phyloP scores from a whole-genome alignment of 2,329 filamentous ascomycete species.

The Fusarium setosum region DNA sequence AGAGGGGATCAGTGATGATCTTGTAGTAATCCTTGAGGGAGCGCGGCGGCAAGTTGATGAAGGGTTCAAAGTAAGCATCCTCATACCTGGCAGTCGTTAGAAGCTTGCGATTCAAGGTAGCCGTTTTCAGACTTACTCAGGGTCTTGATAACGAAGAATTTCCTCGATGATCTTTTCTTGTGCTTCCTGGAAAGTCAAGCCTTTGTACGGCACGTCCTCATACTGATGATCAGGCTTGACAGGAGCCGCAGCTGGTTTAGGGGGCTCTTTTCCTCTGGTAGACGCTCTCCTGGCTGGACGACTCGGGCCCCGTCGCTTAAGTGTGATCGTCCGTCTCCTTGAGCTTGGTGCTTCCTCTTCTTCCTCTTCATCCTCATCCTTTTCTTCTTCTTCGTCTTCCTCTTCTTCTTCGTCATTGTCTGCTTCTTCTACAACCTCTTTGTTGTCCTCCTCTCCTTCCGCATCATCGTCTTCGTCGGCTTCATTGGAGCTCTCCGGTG shows the following conservation, averaged over 20 bases:
- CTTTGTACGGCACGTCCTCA: conserved; percentile 71
- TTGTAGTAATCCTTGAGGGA: conserved; percentile 87
- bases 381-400: conserved; percentile 47
- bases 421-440: conserved; percentile 49
- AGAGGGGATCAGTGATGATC: conserved; percentile 83
- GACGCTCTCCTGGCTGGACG: conserved; percentile 49
- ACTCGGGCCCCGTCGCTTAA: conserved; percentile 52
- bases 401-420: conserved; percentile 45
- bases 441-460: conserved; percentile 45
- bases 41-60: conserved; percentile 81
- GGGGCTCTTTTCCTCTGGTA: conserved; percentile 46
- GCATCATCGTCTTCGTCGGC: conserved; percentile 45
- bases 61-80: conserved; percentile 77
- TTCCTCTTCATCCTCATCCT: conserved; percentile 44
- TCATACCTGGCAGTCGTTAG: conserved; percentile 65
- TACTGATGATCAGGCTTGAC: conserved; percentile 64
- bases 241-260: conserved; percentile 51
- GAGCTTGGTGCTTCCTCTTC: conserved; percentile 46
- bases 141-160: conserved; percentile 75
- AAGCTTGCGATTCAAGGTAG: not conserved
- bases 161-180: conserved; percentile 88
- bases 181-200: conserved; percentile 83
- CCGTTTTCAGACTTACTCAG: conserved; percentile 60
- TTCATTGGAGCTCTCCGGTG: conserved; percentile 50
- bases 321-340: conserved; percentile 52